Evolutionary conservation across 176 grass and related monocot species (phyloP).

Genomic region (Carex parvula): DNA sequence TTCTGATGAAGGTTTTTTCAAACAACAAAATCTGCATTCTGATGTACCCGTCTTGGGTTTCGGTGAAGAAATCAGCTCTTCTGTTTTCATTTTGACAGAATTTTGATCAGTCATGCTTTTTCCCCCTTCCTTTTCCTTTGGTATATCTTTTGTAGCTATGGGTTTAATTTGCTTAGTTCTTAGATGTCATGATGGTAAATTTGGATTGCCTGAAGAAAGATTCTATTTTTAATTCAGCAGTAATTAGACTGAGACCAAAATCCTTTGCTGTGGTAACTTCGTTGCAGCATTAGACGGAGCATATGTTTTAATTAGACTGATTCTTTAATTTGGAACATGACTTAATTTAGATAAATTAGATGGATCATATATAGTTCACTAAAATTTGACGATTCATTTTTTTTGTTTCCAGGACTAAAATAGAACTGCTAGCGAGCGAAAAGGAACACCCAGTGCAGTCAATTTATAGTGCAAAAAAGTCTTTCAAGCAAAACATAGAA

Average conservation of each 20-base stretch:
- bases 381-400: background rate
- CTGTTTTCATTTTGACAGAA: background rate
- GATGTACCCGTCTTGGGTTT: no score
- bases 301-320: background rate
- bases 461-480: no score
- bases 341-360: background rate
- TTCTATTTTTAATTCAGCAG: background rate
- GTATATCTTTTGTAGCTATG: background rate
- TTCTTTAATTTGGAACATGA: background rate
- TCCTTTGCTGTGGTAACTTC: background rate
- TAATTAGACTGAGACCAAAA: background rate
- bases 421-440: background rate
- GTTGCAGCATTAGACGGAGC: background rate
- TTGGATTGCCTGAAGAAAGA: background rate
- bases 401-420: background rate
- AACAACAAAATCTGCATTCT: background rate
- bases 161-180: background rate
- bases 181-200: background rate
- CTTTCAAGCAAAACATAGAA: no score
- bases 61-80: background rate
- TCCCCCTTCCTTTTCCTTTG: background rate
- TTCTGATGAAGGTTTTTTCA: background rate
- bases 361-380: background rate
- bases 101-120: background rate
- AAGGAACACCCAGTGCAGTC: background rate